Evolutionary conservation across 2,329 filamentous ascomycete genomes (phyloP), one percentile per base, ranked within the genome.

Genomic region (Plenodomus tracheiphilus): DNA sequence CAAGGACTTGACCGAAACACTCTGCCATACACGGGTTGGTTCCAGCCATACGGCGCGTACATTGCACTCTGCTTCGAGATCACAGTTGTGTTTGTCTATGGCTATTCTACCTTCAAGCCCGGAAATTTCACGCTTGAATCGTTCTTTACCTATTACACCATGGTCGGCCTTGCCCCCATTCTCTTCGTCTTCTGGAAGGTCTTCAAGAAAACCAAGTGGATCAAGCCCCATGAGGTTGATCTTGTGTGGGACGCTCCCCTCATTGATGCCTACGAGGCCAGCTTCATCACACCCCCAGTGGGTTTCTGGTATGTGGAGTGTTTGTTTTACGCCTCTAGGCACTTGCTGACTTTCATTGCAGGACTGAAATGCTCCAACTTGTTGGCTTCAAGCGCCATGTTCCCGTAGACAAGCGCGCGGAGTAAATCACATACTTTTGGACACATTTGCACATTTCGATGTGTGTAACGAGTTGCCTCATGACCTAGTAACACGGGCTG

Each of bases 161-260:
- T 83, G 56, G 56, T 84, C 13, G 55, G 57, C n/a, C 69, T 85
- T 19, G 77, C 79, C 17, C 70, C 69, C 16, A 63, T 82, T 30
- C 70, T 84, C 21, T 87, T 80, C 64, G 43, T 79, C 17, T 75
- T 76, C 59, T 89, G 84, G 83, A 89, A 89, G 72, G 7, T 88
- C 1, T 17, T 84, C 65, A 83, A 85, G 73, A 75, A 74, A 47
- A 88, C 85, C 1, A 77, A 77, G 50, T 62, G 55, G 49, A 73
- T 81, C 43, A 74, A 85, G 16, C 71, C 71, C 2, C 64, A 75
- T 4, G 80, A 87, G 61, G 72, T 77, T 18, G 75, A 77, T 50
- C 59, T 77, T 39, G 72, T 75, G 28, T 73, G 66, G 59, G 74
- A 76, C 9, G 67, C 73, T 25, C 70, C 75, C 22, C 58, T 68